These are phyloP conservation scores for Eragrostis curvula DNA, from an alignment of 176 grass and related monocot species.

Conservation along the genomic window DNA sequence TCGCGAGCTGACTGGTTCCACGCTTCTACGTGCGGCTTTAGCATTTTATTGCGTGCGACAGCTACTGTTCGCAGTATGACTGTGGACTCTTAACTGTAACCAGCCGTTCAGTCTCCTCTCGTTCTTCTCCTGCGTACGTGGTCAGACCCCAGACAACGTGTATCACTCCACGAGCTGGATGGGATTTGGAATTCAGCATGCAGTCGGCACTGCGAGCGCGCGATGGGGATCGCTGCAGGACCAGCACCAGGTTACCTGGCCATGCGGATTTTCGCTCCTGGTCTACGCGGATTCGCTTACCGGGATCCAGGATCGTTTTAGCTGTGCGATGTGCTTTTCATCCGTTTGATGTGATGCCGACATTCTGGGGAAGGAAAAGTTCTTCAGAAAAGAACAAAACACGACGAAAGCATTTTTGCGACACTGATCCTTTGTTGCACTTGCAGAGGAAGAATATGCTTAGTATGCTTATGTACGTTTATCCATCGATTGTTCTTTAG, in stretches of 20 bases:
- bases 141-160: not conserved
- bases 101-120: not conserved
- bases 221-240: too few species aligned
- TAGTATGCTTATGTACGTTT: too few species aligned
- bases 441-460: too few species aligned
- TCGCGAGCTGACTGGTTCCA: not conserved
- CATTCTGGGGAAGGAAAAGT: too few species aligned
- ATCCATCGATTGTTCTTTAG: too few species aligned
- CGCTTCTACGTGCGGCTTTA: not conserved
- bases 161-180: not conserved
- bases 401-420: too few species aligned
- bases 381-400: too few species aligned
- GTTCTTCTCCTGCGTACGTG: too few species aligned
- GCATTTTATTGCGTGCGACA: not conserved
- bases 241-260: not conserved
- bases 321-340: not conserved
- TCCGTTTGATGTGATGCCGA: not conserved
- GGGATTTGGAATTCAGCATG: not conserved
- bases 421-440: too few species aligned
- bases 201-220: not conserved
- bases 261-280: not conserved
- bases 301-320: not conserved
- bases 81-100: not conserved
- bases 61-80: not conserved
- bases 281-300: not conserved